Conservation (phyloP, 1,139 yeast species). For the Pichia terricola region DNA sequence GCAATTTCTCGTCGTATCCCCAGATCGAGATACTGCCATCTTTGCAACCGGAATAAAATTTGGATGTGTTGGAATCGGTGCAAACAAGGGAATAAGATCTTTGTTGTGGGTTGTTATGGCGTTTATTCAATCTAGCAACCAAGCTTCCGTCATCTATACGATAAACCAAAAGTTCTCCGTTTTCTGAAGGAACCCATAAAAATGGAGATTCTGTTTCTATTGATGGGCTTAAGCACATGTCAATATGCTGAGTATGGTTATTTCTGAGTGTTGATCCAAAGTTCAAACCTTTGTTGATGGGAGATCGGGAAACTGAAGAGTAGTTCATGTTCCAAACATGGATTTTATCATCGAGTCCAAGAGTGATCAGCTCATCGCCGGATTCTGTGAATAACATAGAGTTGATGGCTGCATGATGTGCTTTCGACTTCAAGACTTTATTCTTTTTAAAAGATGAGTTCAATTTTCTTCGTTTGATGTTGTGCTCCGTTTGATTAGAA, state of each 20-base stretch:
- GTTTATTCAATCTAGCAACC: constrained; percentile 31
- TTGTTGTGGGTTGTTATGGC: not conserved
- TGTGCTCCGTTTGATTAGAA: constrained; percentile 20
- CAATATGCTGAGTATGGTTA: constrained; percentile 42
- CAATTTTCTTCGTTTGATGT: constrained; percentile 21
- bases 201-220: constrained; percentile 45
- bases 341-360: constrained; percentile 72
- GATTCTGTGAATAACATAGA: constrained; percentile 61
- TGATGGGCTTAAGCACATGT: constrained; percentile 36
- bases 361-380: constrained; percentile 50
- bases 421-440: constrained; percentile 28
- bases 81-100: not conserved
- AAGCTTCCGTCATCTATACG: constrained; percentile 57
- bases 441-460: not conserved
- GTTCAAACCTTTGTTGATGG: constrained; percentile 54
- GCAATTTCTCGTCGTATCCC: constrained; percentile 30
- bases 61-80: not conserved
- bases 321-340: constrained; percentile 58
- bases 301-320: constrained; percentile 26
- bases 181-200: constrained; percentile 66
- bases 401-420: constrained; percentile 70
- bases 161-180: constrained; percentile 64
- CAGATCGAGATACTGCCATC: constrained; percentile 50
- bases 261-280: constrained; percentile 75
- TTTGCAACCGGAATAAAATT: constrained; percentile 44